Conservation (phyloP, 441 rosid species). For the Macaranga tanarius region DNA sequence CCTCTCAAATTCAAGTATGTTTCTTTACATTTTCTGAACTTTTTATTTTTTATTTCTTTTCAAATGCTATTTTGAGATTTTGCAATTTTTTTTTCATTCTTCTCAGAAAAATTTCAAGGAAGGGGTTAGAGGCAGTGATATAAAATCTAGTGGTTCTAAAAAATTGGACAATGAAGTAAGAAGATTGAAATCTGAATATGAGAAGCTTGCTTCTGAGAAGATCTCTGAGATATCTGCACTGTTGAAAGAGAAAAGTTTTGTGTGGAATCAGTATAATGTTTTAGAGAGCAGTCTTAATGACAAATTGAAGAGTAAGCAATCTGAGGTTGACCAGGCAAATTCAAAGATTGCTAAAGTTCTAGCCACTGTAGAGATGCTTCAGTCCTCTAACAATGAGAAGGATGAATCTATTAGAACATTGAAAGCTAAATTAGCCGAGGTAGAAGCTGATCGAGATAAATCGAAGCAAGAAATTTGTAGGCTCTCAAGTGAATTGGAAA, state of each 20-base stretch:
- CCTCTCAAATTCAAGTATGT: conserved; percentile 46
- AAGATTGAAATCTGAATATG: conserved; percentile 49
- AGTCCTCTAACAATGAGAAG: conserved; percentile 53
- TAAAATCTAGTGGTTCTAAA: conserved; percentile 25
- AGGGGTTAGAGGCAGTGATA: conserved; percentile 21
- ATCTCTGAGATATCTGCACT: conserved; percentile 51
- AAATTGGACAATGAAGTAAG: conserved; percentile 36
- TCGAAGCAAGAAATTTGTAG: conserved; percentile 41
- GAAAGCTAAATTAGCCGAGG: conserved; percentile 41
- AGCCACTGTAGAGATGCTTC: conserved; percentile 48
- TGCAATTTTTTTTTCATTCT: conserved; percentile 14
- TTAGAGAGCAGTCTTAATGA: conserved; percentile 48
- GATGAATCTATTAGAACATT: conserved; percentile 53
- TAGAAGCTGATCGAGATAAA: conserved; percentile 48
- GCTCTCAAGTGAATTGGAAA: conserved; percentile 49
- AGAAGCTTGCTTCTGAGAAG: conserved; percentile 53
- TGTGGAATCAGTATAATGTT: conserved; percentile 63
- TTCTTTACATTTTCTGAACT: not conserved
- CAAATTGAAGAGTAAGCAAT: conserved; percentile 53
- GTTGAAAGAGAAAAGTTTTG: conserved; percentile 60
- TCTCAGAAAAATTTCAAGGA: conserved; percentile 23
- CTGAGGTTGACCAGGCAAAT: conserved; percentile 53
- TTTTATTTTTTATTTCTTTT: not conserved
- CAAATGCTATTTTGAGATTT: conserved; percentile 3
- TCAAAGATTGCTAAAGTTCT: conserved; percentile 49